These are phyloP conservation scores for Silene noctiflora DNA, from an alignment of 179 eudicot species.

Conservation along the genomic window DNA sequence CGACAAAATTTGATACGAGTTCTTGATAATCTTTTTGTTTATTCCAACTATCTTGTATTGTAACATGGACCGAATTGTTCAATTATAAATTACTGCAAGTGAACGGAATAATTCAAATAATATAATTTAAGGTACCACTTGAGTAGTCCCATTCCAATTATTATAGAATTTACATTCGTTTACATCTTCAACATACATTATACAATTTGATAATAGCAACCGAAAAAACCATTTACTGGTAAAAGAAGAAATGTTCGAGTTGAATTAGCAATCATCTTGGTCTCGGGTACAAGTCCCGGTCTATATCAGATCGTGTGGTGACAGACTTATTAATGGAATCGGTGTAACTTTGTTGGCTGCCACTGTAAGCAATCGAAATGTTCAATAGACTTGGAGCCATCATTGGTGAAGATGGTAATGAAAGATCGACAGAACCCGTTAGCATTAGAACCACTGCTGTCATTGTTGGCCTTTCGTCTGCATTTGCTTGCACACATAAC, in stretches of 20 bases:
- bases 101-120: too few species aligned
- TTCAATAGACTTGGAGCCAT: slow-evolving; percentile 5
- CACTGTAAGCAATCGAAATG: neutral
- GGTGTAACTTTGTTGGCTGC: neutral
- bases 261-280: slow-evolving; percentile 14
- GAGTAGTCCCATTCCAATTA: too few species aligned
- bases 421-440: slow-evolving; percentile 18
- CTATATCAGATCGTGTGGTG: neutral
- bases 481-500: slow-evolving; percentile 23
- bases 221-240: too few species aligned
- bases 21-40: too few species aligned
- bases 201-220: too few species aligned
- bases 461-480: slow-evolving; percentile 21
- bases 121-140: too few species aligned
- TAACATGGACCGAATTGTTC: too few species aligned
- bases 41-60: too few species aligned
- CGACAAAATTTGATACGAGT: too few species aligned
- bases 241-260: neutral
- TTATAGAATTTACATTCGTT: too few species aligned
- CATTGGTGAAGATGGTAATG: slow-evolving; percentile 18
- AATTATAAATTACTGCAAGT: too few species aligned
- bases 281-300: slow-evolving; percentile 12
- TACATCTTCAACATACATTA: too few species aligned
- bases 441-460: slow-evolving; percentile 15
- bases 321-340: neutral